phyloP scores from a whole-genome alignment of 2,329 filamentous ascomycete species.

The Colletotrichum sp. region DNA sequence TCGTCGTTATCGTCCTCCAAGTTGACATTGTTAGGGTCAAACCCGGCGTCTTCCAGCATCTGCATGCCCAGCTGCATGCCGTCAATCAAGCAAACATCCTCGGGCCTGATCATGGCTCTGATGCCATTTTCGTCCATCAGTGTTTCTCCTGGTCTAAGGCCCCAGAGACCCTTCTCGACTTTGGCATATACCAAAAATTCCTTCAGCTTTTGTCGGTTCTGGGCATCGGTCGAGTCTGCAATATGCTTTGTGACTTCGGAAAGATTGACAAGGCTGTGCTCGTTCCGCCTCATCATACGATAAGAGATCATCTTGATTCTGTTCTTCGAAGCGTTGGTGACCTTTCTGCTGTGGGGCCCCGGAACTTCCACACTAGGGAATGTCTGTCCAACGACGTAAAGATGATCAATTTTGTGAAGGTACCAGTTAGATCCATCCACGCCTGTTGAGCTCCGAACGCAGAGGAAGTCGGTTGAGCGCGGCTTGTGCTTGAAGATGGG shows the following conservation, averaged over 20 bases:
- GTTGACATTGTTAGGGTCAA: slow-evolving; percentile 67
- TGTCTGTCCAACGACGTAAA: slow-evolving; percentile 90
- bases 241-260: slow-evolving; percentile 92
- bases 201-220: slow-evolving; percentile 95
- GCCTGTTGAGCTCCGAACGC: slow-evolving; percentile 82
- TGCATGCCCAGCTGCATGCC: slow-evolving; percentile 96
- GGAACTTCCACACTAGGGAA: slow-evolving; percentile 93
- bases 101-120: slow-evolving; percentile 88
- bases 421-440: slow-evolving; percentile 80
- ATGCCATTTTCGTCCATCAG: slow-evolving; percentile 83
- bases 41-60: slow-evolving; percentile 89
- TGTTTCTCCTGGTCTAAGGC: slow-evolving; percentile 72
- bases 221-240: slow-evolving; percentile 89
- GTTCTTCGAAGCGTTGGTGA: slow-evolving; percentile 97
- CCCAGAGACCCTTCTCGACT: slow-evolving; percentile 83
- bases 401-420: slow-evolving; percentile 86
- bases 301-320: slow-evolving; percentile 96
- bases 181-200: slow-evolving; percentile 95
- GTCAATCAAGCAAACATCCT: slow-evolving; percentile 93
- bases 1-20: slow-evolving; percentile 71
- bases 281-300: slow-evolving; percentile 81
- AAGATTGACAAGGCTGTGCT: slow-evolving; percentile 71
- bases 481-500: slow-evolving; percentile 89
- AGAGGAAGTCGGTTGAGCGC: slow-evolving; percentile 82
- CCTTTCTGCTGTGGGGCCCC: slow-evolving; percentile 90